These are phyloP conservation scores for Prunus salicina DNA, from an alignment of 306 rosid species.

Conservation along the genomic window DNA sequence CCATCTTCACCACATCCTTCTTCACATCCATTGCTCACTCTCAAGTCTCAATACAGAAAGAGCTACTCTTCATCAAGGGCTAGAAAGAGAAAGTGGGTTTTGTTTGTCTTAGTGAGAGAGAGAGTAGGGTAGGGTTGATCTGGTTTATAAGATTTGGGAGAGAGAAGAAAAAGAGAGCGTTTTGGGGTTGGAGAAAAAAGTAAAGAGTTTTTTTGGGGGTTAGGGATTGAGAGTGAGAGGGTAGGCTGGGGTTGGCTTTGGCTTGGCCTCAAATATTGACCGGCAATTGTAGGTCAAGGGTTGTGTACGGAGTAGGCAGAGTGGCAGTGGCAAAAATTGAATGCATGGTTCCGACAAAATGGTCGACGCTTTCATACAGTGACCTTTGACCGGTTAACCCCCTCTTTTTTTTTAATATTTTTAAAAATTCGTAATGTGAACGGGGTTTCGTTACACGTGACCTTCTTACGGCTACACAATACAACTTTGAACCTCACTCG, in stretches of 20 bases:
- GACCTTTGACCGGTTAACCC: slow-evolving; percentile 46
- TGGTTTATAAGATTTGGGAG: slow-evolving; percentile 27
- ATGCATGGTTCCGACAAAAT: slow-evolving; percentile 44
- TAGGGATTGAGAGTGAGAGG: slow-evolving; percentile 7
- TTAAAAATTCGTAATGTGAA: slow-evolving; percentile 32
- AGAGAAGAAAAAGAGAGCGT: slow-evolving; percentile 1
- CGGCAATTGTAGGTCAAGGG: slow-evolving; percentile 62
- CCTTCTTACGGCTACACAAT: slow-evolving; percentile 27
- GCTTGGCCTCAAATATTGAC: slow-evolving; percentile 40
- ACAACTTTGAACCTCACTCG: no score
- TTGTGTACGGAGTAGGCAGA: slow-evolving; percentile 42
- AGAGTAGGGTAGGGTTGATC: slow-evolving; percentile 35
- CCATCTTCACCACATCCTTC: slow-evolving; percentile 47
- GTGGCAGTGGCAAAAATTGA: slow-evolving; percentile 41
- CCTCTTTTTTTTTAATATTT: slow-evolving; percentile 6
- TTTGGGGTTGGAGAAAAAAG: background rate
- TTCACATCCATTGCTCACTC: slow-evolving; percentile 36
- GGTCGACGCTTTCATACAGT: slow-evolving; percentile 56
- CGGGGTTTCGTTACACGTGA: slow-evolving; percentile 36
- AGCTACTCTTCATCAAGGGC: slow-evolving; percentile 16
- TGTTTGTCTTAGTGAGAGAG: background rate
- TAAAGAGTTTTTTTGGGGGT: background rate
- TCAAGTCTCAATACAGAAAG: background rate
- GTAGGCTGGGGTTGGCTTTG: background rate
- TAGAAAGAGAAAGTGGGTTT: background rate